Evolutionary conservation across 1,139 yeast genomes (phyloP), one percentile per base, ranked within the genome.

Genomic region (Lodderomyces orthopsilosis): DNA sequence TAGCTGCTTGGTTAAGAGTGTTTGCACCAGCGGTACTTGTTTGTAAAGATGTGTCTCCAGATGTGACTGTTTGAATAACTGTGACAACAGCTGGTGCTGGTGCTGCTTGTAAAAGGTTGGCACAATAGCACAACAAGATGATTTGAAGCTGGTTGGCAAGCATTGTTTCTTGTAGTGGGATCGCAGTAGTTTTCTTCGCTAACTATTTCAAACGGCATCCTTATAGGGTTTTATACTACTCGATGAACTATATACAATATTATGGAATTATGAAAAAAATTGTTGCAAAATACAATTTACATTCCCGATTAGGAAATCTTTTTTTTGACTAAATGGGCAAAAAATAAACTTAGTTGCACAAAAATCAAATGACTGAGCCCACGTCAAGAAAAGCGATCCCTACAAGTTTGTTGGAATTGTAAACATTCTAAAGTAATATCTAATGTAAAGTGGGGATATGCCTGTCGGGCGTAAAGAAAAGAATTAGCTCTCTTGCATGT

Each of bases 81-180:
- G 68, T 63, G 17, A 59, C 55, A 18, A 63, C 46, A 7, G 58
- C 58, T 2, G 70, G 69, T 10, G 64, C 65, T 26, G 66, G 64
- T 10, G 61, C 61, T n/a, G 56, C 59, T 6, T 33, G 46, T 12
- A 48, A 55, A 26, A 41, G 18, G 15, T 33, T 35, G 19, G 27
- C 27, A 9, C 42, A 38, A 34, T 37, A 32, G 28, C 30, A 42
- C 41, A 41, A 41, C 45, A 47, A 41, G 21, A 36, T 13, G 15
- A 30, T 14, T 30, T 30, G 34, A 10, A 30, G 34, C 19, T 15
- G 19, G 6, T 15, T 28, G 30, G 40, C 37, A 19, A 30, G 34
- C 34, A 30, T 30, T 17, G 10, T 30, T n/a, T 30, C 19, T 30
- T 14, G n/a, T 15, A 2, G 34, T 27, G 6, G 32, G n/a, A n/a